These are phyloP conservation scores for Russula lepida DNA, from an alignment of 768 basidiomycete species.

Conservation along the genomic window DNA sequence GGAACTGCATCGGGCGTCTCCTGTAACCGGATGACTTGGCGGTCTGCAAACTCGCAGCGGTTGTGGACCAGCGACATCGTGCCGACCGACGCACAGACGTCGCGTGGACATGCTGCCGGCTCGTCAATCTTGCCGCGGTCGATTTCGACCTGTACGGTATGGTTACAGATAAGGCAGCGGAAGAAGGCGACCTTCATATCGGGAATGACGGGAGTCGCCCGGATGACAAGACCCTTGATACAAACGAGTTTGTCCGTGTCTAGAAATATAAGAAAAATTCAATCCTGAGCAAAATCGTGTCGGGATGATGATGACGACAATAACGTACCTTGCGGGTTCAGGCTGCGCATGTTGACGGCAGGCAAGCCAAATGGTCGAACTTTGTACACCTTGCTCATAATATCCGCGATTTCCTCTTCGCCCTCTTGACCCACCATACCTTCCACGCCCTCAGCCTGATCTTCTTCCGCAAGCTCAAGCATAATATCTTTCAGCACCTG, in stretches of 20 bases:
- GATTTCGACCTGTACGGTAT: slow-evolving; percentile 95
- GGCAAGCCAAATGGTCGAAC: slow-evolving; percentile 83
- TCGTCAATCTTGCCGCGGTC: slow-evolving; percentile 98
- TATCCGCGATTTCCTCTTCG: slow-evolving; percentile 81
- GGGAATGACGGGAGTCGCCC: slow-evolving; percentile 94
- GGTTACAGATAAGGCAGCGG: slow-evolving; percentile 90
- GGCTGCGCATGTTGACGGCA: slow-evolving; percentile 85
- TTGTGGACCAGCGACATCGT: slow-evolving; percentile 96
- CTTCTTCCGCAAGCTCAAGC: slow-evolving; percentile 78
- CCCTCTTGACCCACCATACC: slow-evolving; percentile 72
- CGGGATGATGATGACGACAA: background rate
- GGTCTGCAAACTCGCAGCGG: slow-evolving; percentile 90
- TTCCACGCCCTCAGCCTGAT: slow-evolving; percentile 58
- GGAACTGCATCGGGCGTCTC: slow-evolving; percentile 98
- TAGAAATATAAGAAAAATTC: slow-evolving; percentile 33
- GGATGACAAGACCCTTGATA: slow-evolving; percentile 95
- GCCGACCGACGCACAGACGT: slow-evolving; percentile 80
- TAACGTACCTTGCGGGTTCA: slow-evolving; percentile 80
- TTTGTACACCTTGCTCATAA: slow-evolving; percentile 84
- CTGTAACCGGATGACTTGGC: slow-evolving; percentile 91
- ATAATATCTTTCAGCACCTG: slow-evolving; percentile 90
- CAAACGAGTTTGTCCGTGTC: slow-evolving; percentile 97
- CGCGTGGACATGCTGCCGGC: slow-evolving; percentile 84
- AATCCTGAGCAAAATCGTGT: background rate
- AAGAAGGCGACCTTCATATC: slow-evolving; percentile 99